These are phyloP conservation scores for Trapa incisa DNA, from an alignment of 345 rosid genomes.

Conservation along the genomic window DNA sequence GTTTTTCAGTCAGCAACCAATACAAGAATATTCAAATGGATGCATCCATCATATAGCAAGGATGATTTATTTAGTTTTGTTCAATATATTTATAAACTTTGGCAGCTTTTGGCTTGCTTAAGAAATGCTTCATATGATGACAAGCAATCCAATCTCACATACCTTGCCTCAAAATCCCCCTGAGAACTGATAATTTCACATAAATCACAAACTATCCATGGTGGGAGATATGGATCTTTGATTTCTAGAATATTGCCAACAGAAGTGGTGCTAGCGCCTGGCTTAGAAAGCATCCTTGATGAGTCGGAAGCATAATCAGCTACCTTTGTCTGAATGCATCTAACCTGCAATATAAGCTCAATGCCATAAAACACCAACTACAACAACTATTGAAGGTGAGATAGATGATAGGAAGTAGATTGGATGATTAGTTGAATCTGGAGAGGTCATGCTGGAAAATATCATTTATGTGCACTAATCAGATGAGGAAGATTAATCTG, in stretches of 20 bases:
- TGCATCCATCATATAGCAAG: neutral
- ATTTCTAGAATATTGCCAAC: conserved; percentile 52
- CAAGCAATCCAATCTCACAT: neutral
- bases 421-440: neutral
- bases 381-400: no score
- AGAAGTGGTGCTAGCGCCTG: conserved; percentile 15
- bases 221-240: conserved; percentile 53
- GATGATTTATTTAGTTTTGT: neutral
- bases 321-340: conserved; percentile 50
- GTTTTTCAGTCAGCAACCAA: neutral
- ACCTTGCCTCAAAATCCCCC: conserved; percentile 79
- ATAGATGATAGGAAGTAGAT: neutral
- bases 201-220: conserved; percentile 70
- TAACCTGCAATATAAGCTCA: conserved; percentile 42
- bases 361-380: neutral
- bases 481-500: neutral
- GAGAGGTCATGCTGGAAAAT: neutral
- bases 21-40: neutral
- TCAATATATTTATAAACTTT: neutral
- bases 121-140: neutral
- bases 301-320: conserved; percentile 22
- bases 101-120: neutral
- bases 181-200: conserved; percentile 43
- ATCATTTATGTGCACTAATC: neutral
- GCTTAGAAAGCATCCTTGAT: conserved; percentile 12